Conservation (phyloP, 129 eudicot genomes). For the Flaveria robusta region DNA sequence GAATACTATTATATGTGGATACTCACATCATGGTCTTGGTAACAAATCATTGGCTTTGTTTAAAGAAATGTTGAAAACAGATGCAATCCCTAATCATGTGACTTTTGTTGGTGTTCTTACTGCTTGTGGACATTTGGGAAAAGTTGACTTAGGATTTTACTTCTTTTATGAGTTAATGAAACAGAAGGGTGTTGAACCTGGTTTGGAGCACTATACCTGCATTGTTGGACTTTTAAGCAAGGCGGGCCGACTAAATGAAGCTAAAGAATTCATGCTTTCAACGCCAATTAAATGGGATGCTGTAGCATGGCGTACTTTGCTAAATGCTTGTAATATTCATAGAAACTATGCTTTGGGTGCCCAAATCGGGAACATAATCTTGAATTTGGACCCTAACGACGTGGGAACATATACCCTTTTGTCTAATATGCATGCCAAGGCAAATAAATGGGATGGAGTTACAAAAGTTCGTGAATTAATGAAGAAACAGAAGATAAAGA, state of each 20-base stretch:
- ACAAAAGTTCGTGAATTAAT: constrained; percentile 18
- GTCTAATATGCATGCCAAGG: constrained; percentile 66
- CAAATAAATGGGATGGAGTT: constrained; percentile 29
- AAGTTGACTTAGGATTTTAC: constrained; percentile 59
- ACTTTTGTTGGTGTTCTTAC: constrained; percentile 61
- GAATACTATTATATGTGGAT: constrained; percentile 63
- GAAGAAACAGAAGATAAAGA: constrained; percentile 28
- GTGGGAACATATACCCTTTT: constrained; percentile 59
- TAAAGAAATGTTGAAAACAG: constrained; percentile 50
- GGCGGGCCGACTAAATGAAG: constrained; percentile 59
- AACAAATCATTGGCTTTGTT: constrained; percentile 50
- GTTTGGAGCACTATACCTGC: constrained; percentile 70
- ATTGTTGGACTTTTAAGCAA: constrained; percentile 59
- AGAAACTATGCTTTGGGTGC: constrained; percentile 54
- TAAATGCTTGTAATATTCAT: constrained; percentile 62
- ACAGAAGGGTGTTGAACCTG: constrained; percentile 49
- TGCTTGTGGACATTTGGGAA: constrained; percentile 64
- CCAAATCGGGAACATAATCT: constrained; percentile 45
- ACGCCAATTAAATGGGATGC: constrained; percentile 50
- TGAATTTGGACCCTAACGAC: constrained; percentile 52
- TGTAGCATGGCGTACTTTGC: constrained; percentile 68
- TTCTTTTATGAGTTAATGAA: constrained; percentile 50
- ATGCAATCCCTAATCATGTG: constrained; percentile 46
- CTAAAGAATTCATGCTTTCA: constrained; percentile 52
- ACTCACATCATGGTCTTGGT: constrained; percentile 64